phyloP scores from a whole-genome alignment of 2,329 filamentous ascomycete genomes.

The Exophiala xenobiotica region DNA sequence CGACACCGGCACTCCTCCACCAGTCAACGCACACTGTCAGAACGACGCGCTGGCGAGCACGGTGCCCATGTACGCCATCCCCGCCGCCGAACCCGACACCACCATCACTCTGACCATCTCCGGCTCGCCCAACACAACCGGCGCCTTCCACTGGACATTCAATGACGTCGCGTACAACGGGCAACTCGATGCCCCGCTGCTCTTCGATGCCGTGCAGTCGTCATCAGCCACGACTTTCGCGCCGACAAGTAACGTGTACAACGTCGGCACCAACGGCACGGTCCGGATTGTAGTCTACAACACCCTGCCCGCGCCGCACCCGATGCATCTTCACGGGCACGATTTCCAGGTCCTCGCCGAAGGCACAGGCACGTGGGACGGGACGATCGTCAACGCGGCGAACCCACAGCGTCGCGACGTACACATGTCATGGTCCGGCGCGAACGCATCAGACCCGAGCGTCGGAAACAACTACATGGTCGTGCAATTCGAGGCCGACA shows the following conservation, averaged over 20 bases:
- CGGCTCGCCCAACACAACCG: constrained; percentile 25
- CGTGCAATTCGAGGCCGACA: constrained; percentile 43
- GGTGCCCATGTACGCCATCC: constrained; percentile 54
- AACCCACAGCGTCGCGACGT: constrained; percentile 44
- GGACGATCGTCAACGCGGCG: constrained; percentile 24
- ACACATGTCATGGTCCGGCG: constrained; percentile 34
- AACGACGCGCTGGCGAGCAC: constrained; percentile 59
- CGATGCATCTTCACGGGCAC: constrained; percentile 50
- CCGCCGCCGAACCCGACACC: constrained; percentile 35
- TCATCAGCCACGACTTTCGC: constrained; percentile 11
- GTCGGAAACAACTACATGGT: constrained; percentile 36
- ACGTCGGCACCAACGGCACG: constrained; percentile 17
- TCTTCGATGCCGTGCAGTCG: constrained; percentile 34
- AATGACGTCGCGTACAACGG: constrained; percentile 48
- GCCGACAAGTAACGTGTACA: constrained; percentile 21
- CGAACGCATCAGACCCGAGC: constrained; percentile 11
- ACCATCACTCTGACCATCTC: constrained; percentile 50
- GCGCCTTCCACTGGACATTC: constrained; percentile 31
- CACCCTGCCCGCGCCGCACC: constrained; percentile 36
- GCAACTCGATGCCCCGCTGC: constrained; percentile 43
- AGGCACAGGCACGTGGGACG: constrained; percentile 25
- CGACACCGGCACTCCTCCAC: constrained; percentile 52
- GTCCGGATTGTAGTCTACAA: constrained; percentile 27
- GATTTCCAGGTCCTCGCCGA: constrained; percentile 30
- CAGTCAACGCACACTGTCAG: constrained; percentile 49